phyloP scores from a whole-genome alignment of 192 early-diverging fungal genomes.

The Backusella circina region DNA sequence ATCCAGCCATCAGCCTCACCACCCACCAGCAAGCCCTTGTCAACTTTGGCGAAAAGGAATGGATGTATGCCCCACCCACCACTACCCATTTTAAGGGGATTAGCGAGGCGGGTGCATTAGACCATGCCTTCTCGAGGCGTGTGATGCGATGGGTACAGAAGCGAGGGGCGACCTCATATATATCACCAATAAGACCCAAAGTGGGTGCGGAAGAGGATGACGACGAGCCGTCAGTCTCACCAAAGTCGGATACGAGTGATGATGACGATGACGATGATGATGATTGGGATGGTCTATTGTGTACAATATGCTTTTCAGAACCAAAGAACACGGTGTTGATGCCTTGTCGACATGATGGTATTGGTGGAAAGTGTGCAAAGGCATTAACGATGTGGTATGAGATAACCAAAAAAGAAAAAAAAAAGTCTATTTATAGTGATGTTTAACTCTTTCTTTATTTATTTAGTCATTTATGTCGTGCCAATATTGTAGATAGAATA shows the following conservation, averaged over 20 bases:
- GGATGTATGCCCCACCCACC: conserved; percentile 30
- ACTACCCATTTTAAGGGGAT: neutral
- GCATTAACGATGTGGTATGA: conserved; percentile 24
- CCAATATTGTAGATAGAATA: conserved; percentile 9
- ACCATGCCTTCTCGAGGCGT: neutral
- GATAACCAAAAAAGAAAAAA: neutral
- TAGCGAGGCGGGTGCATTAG: conserved; percentile 12
- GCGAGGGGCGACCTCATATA: neutral
- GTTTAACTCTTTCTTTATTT: neutral
- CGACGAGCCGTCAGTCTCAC: neutral
- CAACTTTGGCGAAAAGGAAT: conserved; percentile 60
- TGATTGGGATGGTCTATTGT: conserved; percentile 25
- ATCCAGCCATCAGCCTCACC: conserved; percentile 73
- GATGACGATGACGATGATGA: conserved; percentile 8
- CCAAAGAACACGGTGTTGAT: conserved; percentile 22
- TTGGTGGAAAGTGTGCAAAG: conserved; percentile 25
- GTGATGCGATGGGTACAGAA: conserved; percentile 15
- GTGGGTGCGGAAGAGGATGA: neutral
- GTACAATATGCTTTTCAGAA: conserved; percentile 34
- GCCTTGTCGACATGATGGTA: conserved; percentile 29
- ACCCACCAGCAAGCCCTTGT: conserved; percentile 65
- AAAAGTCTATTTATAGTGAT: neutral
- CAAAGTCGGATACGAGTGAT: neutral
- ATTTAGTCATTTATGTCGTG: conserved; percentile 17
- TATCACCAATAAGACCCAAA: conserved; percentile 1